Base-by-base conservation (phyloP, 2,329 filamentous ascomycete genomes). In the Dothistroma septosporum region DNA sequence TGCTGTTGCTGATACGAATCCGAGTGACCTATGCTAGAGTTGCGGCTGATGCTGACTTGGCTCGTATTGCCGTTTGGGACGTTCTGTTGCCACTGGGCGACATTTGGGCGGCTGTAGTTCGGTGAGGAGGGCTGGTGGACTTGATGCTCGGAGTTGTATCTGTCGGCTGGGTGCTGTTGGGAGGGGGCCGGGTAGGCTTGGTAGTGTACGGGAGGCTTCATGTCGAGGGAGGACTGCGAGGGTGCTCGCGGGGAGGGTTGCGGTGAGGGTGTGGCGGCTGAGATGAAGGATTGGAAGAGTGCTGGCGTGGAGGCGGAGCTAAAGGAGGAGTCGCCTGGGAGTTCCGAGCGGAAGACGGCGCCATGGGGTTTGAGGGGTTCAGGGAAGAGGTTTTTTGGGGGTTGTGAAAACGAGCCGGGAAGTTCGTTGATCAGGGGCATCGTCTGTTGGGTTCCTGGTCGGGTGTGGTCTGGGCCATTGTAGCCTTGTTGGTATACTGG, bases 341-440 rank as follows among this genome's bases (percentile, higher is more conserved):
- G 59, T 57, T 73, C 71, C 5, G 69, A 66, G 21, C 63, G 61
- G 60, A 72, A 72, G 16, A 62, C 61, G 46, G 64, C 48, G 47
- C 59, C 55, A 22, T 63, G 56, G 35, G 66, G 53, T 46, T 65
- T 67, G n/a, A 69, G 58, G 2, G 66, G 66, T 8, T 64, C 61
- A 19, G 65, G 66, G 14, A 64, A 64, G 3, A 68, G 60, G 33
- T 55, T 52, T 33, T 69, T 71, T 10, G 64, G 64, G 28, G 73
- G 72, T 1, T 74, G 66, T 12, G 68, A 55, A 62, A 75, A 75
- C 41, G 77, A 76, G 57, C 77, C 77, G 10, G 75, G 76, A 1
- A 79, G 66, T 58, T 80, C 77, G 52, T 64, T 64, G 52, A 78
- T 74, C 71, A 75, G 32, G 61, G 70, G 61, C 67, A 66, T 62